Percentiles rank a stretch among this genome's conserved stretches.
Conservation (phyloP, 2,329 filamentous ascomycete genomes). For the Lasiodiplodia hormozganensis region DNA sequence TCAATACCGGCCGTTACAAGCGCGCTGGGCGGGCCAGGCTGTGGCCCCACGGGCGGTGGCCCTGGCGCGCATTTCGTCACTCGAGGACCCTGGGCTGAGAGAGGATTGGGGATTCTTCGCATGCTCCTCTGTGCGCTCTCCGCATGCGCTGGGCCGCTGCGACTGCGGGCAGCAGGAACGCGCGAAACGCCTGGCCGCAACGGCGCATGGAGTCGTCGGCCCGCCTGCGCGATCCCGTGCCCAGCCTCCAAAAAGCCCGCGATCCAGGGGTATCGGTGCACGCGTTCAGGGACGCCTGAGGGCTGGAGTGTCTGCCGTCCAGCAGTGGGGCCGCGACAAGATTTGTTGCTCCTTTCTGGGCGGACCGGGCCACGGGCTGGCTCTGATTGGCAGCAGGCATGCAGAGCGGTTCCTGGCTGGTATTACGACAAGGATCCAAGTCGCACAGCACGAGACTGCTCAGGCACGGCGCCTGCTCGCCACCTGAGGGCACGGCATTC, state of each 20-base stretch:
- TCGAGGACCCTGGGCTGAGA: constrained; percentile 22
- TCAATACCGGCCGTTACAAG: constrained; percentile 10
- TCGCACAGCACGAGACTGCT: constrained; percentile 26
- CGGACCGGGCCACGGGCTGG: constrained; percentile 5
- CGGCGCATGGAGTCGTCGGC: constrained; percentile 13
- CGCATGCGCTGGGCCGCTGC: background rate
- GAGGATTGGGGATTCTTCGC: background rate
- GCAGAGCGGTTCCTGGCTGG: constrained; percentile 23
- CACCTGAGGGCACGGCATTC: constrained; percentile 9
- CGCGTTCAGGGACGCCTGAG: constrained; percentile 20
- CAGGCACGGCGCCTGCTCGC: constrained; percentile 26
- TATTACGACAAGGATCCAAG: constrained; percentile 6
- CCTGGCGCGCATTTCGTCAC: constrained; percentile 19
- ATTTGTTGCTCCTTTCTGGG: constrained; percentile 22
- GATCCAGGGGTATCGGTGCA: constrained; percentile 19
- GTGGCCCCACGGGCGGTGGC: constrained; percentile 8
- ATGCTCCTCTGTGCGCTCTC: constrained; percentile 1
- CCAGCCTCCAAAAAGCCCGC: constrained; percentile 15
- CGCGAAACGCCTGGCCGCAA: background rate
- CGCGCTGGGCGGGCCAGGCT: constrained; percentile 6
- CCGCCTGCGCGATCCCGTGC: constrained; percentile 18
- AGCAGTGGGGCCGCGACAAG: constrained; percentile 17
- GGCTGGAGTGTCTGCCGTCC: constrained; percentile 15
- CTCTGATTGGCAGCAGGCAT: constrained; percentile 20
- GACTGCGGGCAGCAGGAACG: constrained; percentile 12